Conservation (phyloP, 495 filamentous ascomycete species). For the Lentithecium fluviatile region DNA sequence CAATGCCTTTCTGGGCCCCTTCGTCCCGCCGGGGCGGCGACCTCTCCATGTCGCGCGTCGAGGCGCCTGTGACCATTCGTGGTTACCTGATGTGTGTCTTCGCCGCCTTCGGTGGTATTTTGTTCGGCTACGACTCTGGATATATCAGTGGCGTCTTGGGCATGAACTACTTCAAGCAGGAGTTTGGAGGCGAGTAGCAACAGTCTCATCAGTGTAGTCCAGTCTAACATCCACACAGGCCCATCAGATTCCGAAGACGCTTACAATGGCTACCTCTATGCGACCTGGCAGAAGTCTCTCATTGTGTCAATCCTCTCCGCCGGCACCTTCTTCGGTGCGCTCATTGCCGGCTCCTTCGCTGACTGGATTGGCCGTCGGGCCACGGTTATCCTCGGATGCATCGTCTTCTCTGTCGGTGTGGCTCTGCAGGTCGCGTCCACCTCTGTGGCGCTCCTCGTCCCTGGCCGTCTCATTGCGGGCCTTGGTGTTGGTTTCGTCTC, state of each 20-base stretch:
- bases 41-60: constrained; percentile 38
- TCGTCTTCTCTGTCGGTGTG: constrained; percentile 45
- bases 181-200: constrained; percentile 23
- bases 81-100: constrained; percentile 46
- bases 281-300: constrained; percentile 40
- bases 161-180: constrained; percentile 36
- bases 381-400: constrained; percentile 43
- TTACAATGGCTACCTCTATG: constrained; percentile 24
- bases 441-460: constrained; percentile 65
- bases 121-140: constrained; percentile 47
- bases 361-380: constrained; percentile 44
- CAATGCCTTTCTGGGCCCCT: constrained; percentile 26
- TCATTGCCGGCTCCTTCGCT: constrained; percentile 43
- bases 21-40: constrained; percentile 29
- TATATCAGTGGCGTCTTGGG: constrained; percentile 44
- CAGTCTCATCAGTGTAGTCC: background rate
- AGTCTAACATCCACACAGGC: background rate
- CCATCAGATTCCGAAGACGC: constrained; percentile 4
- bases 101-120: constrained; percentile 46
- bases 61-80: constrained; percentile 45
- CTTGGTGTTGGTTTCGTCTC: constrained; percentile 83
- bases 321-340: constrained; percentile 47
- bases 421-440: constrained; percentile 46
- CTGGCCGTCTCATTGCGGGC: constrained; percentile 78
- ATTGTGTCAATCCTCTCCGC: constrained; percentile 55